Evolutionary conservation across 2,329 filamentous ascomycete species (phyloP).

Genomic region (Claviceps pusilla): DNA sequence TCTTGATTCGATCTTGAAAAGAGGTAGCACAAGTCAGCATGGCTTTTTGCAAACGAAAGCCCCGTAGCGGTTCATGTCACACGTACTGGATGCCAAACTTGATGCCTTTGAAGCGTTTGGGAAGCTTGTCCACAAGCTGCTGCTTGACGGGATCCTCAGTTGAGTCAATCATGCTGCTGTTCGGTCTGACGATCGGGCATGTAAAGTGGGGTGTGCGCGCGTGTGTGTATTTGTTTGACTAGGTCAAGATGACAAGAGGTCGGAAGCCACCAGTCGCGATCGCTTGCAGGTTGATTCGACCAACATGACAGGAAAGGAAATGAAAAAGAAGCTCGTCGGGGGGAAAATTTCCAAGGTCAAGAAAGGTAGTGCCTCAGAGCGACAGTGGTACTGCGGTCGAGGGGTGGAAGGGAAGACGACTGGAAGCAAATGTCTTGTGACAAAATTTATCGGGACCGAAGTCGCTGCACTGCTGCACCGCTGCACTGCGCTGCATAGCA

Average conservation of each 20-base stretch:
- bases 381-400: neutral
- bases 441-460: neutral
- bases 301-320: constrained; percentile 4
- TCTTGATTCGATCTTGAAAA: constrained; percentile 64
- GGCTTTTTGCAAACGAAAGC: neutral
- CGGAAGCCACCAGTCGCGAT: constrained; percentile 3
- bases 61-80: neutral
- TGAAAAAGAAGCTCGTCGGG: too few relatives aligned
- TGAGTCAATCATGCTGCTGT: constrained; percentile 3
- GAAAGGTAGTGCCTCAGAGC: neutral
- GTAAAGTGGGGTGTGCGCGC: neutral
- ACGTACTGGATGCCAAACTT: constrained; percentile 63
- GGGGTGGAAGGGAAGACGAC: neutral
- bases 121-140: constrained; percentile 61
- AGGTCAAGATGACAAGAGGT: constrained; percentile 1
- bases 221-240: neutral
- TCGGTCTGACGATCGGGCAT: neutral
- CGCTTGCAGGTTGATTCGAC: neutral
- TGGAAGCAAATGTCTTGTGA: neutral
- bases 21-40: neutral
- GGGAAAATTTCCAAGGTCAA: too few relatives aligned
- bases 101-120: constrained; percentile 79
- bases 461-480: neutral
- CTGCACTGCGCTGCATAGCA: too few relatives aligned
- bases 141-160: constrained; percentile 5